Conservation (phyloP, 2,329 filamentous ascomycete genomes). For the Apiospora aurea region DNA sequence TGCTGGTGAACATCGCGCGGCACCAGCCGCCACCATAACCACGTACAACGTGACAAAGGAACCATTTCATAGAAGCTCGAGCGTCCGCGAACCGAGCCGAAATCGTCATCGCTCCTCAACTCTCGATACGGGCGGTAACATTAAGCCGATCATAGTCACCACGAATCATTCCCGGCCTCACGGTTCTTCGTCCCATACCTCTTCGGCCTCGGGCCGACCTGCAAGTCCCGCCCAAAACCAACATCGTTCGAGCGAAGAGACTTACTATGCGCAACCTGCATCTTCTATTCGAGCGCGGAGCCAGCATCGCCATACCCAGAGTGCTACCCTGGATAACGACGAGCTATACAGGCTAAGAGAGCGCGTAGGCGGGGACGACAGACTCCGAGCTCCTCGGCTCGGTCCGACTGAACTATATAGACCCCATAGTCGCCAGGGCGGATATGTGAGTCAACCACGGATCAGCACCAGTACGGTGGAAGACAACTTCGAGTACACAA, state of each 20-base stretch:
- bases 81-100: constrained; percentile 56
- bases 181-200: constrained; percentile 47
- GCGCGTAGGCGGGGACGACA: constrained; percentile 50
- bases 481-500: constrained; percentile 70
- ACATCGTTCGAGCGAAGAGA: constrained; percentile 60
- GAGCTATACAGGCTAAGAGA: constrained; percentile 59
- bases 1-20: constrained; percentile 43
- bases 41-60: constrained; percentile 66
- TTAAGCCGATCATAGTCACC: constrained; percentile 65
- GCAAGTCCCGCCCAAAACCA: constrained; percentile 57
- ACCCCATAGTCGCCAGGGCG: constrained; percentile 52
- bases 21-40: constrained; percentile 55
- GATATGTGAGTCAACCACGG: constrained; percentile 53
- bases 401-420: constrained; percentile 54
- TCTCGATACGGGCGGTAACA: constrained; percentile 52
- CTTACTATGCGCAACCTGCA: constrained; percentile 65
- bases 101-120: constrained; percentile 57
- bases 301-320: constrained; percentile 53
- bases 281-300: constrained; percentile 62
- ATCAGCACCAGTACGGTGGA: constrained; percentile 61
- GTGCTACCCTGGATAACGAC: constrained; percentile 57
- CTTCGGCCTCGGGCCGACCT: constrained; percentile 42
- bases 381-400: constrained; percentile 45
- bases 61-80: constrained; percentile 53
- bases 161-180: constrained; percentile 55